A percentile compares a stretch with the other conserved stretches of the same genome.
Conservation (phyloP, 208 protist genomes). For the Vickermania ingenoplastis region DNA sequence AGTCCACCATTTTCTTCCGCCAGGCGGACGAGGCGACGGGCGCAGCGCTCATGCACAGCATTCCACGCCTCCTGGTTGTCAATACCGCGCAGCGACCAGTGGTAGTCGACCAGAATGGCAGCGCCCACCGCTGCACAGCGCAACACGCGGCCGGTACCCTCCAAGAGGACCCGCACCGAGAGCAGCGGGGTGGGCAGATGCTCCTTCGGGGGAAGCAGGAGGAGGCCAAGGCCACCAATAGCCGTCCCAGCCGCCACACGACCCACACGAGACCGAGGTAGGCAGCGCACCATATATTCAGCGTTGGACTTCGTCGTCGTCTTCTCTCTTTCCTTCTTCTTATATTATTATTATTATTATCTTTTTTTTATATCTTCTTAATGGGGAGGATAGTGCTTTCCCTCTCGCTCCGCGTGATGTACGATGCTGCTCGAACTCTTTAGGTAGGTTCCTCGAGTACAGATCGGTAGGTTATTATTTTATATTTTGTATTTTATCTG, state of each 20-base stretch:
- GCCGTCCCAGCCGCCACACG: constrained; percentile 12
- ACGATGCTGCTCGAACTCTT: no score
- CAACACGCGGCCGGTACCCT: constrained; percentile 64
- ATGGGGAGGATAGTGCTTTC: no score
- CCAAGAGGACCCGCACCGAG: constrained; percentile 58
- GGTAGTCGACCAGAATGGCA: constrained; percentile 66
- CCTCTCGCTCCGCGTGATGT: no score
- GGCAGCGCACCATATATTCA: constrained; percentile 8
- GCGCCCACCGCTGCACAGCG: constrained; percentile 64
- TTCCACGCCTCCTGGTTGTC: constrained; percentile 62
- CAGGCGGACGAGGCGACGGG: constrained; percentile 58
- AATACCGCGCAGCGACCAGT: constrained; percentile 32
- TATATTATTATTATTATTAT: no score
- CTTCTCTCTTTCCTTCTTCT: no score
- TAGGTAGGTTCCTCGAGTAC: no score
- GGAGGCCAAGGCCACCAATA: constrained; percentile 14
- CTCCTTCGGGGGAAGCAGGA: constrained; percentile 63
- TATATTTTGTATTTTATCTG: no score
- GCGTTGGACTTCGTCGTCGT: no score
- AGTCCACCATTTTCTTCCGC: constrained; percentile 87
- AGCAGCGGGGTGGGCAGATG: constrained; percentile 45
- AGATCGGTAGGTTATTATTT: no score
- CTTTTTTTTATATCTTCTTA: no score
- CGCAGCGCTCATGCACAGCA: constrained; percentile 61
- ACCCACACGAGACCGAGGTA: constrained; percentile 15